Conservation (phyloP, 495 filamentous ascomycete genomes). For the Podospora appendiculata region DNA sequence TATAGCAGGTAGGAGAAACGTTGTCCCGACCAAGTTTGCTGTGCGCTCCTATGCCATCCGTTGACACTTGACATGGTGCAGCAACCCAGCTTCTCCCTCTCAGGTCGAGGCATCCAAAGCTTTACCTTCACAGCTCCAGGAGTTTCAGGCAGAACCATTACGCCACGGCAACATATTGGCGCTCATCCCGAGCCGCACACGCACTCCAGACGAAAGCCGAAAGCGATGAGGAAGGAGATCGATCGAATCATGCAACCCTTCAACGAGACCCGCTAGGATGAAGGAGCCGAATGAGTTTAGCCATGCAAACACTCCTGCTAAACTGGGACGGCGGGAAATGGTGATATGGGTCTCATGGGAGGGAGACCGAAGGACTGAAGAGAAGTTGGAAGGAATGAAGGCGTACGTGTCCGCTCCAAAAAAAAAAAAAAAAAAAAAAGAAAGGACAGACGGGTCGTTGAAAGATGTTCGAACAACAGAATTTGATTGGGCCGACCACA, state of each 20-base stretch:
- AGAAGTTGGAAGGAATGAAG: background rate
- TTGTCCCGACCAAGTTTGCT: too few species aligned
- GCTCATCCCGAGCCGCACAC: background rate
- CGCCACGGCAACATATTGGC: conserved; percentile 8
- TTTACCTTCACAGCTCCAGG: background rate
- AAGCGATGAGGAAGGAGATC: conserved; percentile 1
- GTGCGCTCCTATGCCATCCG: too few species aligned
- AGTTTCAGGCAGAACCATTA: conserved; percentile 2
- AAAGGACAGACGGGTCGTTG: background rate
- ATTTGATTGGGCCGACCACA: background rate
- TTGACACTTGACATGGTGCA: too few species aligned
- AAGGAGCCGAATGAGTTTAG: background rate
- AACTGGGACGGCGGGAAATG: background rate
- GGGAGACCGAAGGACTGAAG: background rate
- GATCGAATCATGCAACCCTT: conserved; percentile 7
- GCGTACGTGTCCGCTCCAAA: too few species aligned
- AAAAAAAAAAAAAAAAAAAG: too few species aligned
- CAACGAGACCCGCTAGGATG: background rate
- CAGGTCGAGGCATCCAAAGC: too few species aligned
- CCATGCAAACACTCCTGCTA: too few species aligned
- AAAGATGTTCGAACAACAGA: background rate
- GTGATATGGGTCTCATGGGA: background rate
- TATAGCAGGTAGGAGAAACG: too few species aligned
- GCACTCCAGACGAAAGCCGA: background rate
- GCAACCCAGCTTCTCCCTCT: too few species aligned